Conservation (phyloP, 176 grass and related monocot genomes). For the Saccharum officinarum region DNA sequence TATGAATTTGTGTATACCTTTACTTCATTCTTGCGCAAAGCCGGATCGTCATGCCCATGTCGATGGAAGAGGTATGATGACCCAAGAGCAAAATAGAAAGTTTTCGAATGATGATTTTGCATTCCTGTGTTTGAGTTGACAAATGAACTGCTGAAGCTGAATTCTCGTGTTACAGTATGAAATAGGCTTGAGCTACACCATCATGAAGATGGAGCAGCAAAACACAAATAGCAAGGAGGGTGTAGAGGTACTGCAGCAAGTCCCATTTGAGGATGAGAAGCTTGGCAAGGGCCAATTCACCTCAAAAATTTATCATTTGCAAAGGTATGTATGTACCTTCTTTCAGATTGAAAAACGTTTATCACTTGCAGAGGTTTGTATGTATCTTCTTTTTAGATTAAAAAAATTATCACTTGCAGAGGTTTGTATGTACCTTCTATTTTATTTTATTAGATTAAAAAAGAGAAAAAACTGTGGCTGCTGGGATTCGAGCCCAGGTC, state of each 20-base stretch:
- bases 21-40: slow-evolving; percentile 53
- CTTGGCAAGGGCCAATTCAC: slow-evolving; percentile 80
- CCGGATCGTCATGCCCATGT: slow-evolving; percentile 87
- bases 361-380: background rate
- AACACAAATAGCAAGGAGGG: slow-evolving; percentile 88
- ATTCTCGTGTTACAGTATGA: slow-evolving; percentile 60
- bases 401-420: background rate
- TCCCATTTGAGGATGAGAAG: slow-evolving; percentile 72
- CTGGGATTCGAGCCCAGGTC: slow-evolving; percentile 95
- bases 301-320: slow-evolving; percentile 78
- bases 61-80: slow-evolving; percentile 77
- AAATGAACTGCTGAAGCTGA: background rate
- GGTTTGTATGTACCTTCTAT: no score
- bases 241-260: slow-evolving; percentile 68
- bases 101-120: background rate
- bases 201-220: slow-evolving; percentile 94
- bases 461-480: background rate
- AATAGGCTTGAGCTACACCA: slow-evolving; percentile 73
- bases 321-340: slow-evolving; percentile 49
- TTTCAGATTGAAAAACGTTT: background rate
- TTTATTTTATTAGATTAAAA: background rate
- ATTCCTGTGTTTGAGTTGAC: slow-evolving; percentile 4
- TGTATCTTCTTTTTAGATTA: background rate
- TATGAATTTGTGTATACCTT: slow-evolving; percentile 40
- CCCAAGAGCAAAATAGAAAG: background rate